Conservation (phyloP, 192 early-diverging fungal genomes). For the Coemansia sp. region DNA sequence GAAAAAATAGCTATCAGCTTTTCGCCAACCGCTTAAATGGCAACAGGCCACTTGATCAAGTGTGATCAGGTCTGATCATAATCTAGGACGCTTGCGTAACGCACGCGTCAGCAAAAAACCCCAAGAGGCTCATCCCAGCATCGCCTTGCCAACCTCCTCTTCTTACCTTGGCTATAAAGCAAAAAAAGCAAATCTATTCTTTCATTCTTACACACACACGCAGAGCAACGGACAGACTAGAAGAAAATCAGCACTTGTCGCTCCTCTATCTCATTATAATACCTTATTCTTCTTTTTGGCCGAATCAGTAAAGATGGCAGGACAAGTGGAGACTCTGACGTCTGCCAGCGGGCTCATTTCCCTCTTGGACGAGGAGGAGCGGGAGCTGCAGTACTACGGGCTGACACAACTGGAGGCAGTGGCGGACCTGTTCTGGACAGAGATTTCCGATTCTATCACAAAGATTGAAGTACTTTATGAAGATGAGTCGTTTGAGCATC, state of each 20-base stretch:
- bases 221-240: background rate
- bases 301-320: slow-evolving; percentile 23
- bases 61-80: background rate
- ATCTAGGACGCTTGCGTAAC: background rate
- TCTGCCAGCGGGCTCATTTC: slow-evolving; percentile 80
- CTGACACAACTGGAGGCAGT: slow-evolving; percentile 85
- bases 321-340: slow-evolving; percentile 34
- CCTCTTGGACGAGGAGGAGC: slow-evolving; percentile 88
- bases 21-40: background rate
- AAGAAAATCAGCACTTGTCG: background rate
- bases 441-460: slow-evolving; percentile 84
- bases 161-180: too few species aligned
- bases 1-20: background rate
- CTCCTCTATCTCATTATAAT: background rate
- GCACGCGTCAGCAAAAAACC: background rate
- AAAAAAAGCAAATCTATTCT: background rate
- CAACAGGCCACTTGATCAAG: background rate
- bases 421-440: slow-evolving; percentile 96
- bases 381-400: slow-evolving; percentile 90
- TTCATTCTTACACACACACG: background rate
- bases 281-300: background rate
- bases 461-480: slow-evolving; percentile 93
- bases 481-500: slow-evolving; percentile 78
- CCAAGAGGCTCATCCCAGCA: too few species aligned
- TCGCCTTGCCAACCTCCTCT: too few species aligned